Base-by-base conservation (phyloP, 495 filamentous ascomycete genomes). In the Lentithecium fluviatile region DNA sequence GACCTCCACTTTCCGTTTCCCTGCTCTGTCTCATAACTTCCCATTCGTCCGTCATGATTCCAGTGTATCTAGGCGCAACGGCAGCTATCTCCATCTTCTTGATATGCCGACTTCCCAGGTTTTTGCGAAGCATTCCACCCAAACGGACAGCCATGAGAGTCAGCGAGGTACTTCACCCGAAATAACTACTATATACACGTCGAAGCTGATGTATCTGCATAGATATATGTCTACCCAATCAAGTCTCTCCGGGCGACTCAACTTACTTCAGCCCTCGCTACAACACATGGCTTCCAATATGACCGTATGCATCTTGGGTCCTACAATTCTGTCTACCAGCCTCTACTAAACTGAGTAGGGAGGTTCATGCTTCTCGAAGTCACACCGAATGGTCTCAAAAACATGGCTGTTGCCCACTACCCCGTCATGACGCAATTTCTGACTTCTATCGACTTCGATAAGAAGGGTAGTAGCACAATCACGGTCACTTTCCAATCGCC, bases 141-240 rank as follows among this genome's bases (percentile, higher is more conserved):
- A 21, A 25, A 4, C 45, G 15, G 4, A 52, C 2, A 17, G 45
- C 13, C 34, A 74, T 78, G 76, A 73, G 73, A 58, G 74, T 76
- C 57, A 77, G 74, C 68, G 72, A 82, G 71, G 80, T 80, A 74
- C 29, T 50, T 56, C 24, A 42, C 36, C 19, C 21, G 42, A 19
- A 4, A 21, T 2, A 46, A 17, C 21, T 38, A 20, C 45, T 8
- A 12, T n/a, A 2, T 25, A 47, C 26, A n/a, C 58, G 49, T 53
- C 49, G 15, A 15, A 32, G 47, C 6, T 26, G 12, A 15, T 19
- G 6, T 13, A 19, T 38, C 24, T 32, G 3, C 29, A 32, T 7
- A 94, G 87, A 79, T 97, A 32, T 94, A 89, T 74, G 79, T 88
- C 42, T 95, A 96, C 70, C 91, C 92, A 55, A 88, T 97, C 76